These are phyloP conservation scores for Simplicillium sp. DNA, from an alignment of 2,329 filamentous ascomycete genomes.

Conservation along the genomic window DNA sequence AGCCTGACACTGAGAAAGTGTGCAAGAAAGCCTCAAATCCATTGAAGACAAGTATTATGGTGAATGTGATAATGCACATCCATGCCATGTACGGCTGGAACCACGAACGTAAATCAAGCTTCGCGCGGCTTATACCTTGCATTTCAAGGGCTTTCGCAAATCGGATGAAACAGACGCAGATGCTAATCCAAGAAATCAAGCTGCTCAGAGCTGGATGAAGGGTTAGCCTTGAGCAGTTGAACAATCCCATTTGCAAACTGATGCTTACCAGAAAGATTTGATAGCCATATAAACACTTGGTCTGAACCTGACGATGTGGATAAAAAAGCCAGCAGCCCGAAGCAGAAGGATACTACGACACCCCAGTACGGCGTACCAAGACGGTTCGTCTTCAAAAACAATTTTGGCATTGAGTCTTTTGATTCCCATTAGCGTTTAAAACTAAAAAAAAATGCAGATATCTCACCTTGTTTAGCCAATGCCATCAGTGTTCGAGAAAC, in stretches of 20 bases:
- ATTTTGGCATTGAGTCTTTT: constrained; percentile 31
- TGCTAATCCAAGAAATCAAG: constrained; percentile 21
- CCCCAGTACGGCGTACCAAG: constrained; percentile 39
- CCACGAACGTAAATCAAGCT: constrained; percentile 16
- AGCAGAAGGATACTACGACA: constrained; percentile 29
- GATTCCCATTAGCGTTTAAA: neutral
- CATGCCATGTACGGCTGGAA: constrained; percentile 28
- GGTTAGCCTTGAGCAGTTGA: neutral
- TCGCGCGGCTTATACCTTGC: constrained; percentile 25
- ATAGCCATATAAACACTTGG: constrained; percentile 45
- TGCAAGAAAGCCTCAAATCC: constrained; percentile 33
- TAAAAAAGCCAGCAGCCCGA: constrained; percentile 36
- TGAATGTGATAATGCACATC: constrained; percentile 31
- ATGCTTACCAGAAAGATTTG: constrained; percentile 39
- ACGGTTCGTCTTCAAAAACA: constrained; percentile 40
- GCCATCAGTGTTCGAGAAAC: constrained; percentile 42
- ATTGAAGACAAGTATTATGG: constrained; percentile 32
- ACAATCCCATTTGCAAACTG: neutral
- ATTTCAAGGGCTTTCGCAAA: constrained; percentile 25
- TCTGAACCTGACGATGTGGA: constrained; percentile 31
- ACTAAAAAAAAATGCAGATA: neutral
- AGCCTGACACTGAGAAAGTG: constrained; percentile 24
- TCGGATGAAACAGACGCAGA: constrained; percentile 19
- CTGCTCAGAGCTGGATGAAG: constrained; percentile 8
- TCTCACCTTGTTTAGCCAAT: constrained; percentile 34